phyloP scores from a whole-genome alignment of 495 filamentous ascomycete genomes.

The Jackrogersella multiformis region DNA sequence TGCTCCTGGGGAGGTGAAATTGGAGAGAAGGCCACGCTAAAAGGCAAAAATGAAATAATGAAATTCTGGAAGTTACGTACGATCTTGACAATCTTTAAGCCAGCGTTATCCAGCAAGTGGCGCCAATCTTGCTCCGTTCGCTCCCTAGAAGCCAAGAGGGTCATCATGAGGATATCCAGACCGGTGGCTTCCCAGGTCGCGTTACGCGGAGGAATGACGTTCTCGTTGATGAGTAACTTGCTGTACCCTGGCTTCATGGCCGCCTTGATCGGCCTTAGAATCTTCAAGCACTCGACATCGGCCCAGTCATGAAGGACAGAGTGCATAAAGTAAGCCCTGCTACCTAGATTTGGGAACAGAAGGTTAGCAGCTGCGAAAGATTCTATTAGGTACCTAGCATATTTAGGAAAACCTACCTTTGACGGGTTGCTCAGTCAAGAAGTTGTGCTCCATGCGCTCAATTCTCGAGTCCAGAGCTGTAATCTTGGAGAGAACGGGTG shows the following conservation, averaged over 20 bases:
- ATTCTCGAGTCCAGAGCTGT: conserved; percentile 38
- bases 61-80: neutral
- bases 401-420: conserved; percentile 49
- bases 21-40: neutral
- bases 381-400: neutral
- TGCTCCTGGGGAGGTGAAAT: too few species aligned
- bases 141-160: neutral
- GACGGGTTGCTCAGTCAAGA: conserved; percentile 53
- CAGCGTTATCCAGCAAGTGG: neutral
- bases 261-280: conserved; percentile 44
- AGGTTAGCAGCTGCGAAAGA: neutral
- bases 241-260: conserved; percentile 52
- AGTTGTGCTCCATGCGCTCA: conserved; percentile 48
- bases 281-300: conserved; percentile 48
- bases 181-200: conserved; percentile 6
- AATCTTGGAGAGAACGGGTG: conserved; percentile 47
- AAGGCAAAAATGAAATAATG: neutral
- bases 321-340: conserved; percentile 60
- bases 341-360: conserved; percentile 44
- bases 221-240: conserved; percentile 16
- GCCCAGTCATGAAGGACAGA: conserved; percentile 61
- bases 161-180: conserved; percentile 14
- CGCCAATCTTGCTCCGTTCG: conserved; percentile 9
- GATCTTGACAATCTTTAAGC: conserved; percentile 14
- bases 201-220: conserved; percentile 1